A percentile compares a stretch with the other conserved stretches of the same genome.
Evolutionary conservation across 2,329 filamentous ascomycete genomes (phyloP).

Genomic region (Fusarium hainanense): DNA sequence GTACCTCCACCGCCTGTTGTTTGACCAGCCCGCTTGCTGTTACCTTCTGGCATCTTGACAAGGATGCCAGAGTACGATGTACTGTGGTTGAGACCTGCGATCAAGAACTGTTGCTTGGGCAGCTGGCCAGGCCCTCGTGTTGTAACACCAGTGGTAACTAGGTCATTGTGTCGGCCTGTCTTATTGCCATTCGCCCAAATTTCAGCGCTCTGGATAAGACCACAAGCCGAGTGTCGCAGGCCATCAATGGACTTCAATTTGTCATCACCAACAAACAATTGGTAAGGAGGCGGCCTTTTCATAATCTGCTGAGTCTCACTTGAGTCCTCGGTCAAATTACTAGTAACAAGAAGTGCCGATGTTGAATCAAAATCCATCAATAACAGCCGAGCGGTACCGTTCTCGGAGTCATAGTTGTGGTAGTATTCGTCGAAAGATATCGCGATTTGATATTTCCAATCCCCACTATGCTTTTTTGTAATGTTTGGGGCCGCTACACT

Average conservation of each 20-base stretch:
- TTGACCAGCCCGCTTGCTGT: conserved; percentile 54
- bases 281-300: conserved; percentile 69
- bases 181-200: conserved; percentile 64
- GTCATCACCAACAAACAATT: conserved; percentile 78
- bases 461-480: conserved; percentile 67
- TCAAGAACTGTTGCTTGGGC: conserved; percentile 89
- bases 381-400: conserved; percentile 65
- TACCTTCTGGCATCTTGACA: conserved; percentile 66
- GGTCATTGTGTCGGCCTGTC: conserved; percentile 59
- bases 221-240: conserved; percentile 84
- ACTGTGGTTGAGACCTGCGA: conserved; percentile 78
- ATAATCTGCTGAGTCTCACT: conserved; percentile 66
- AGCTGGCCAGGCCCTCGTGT: conserved; percentile 71
- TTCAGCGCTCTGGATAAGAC: conserved; percentile 73
- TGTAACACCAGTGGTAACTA: conserved; percentile 73
- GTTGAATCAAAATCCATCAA: conserved; percentile 87
- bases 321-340: conserved; percentile 73
- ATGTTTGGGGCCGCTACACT: conserved; percentile 77
- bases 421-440: conserved; percentile 84
- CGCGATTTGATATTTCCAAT: conserved; percentile 84
- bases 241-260: conserved; percentile 72
- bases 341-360: conserved; percentile 82
- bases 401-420: conserved; percentile 67
- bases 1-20: conserved; percentile 77
- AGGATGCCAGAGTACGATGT: conserved; percentile 79